phyloP scores from a whole-genome alignment of 1,139 yeast genomes.

The Scheffersomyces lignicola region DNA sequence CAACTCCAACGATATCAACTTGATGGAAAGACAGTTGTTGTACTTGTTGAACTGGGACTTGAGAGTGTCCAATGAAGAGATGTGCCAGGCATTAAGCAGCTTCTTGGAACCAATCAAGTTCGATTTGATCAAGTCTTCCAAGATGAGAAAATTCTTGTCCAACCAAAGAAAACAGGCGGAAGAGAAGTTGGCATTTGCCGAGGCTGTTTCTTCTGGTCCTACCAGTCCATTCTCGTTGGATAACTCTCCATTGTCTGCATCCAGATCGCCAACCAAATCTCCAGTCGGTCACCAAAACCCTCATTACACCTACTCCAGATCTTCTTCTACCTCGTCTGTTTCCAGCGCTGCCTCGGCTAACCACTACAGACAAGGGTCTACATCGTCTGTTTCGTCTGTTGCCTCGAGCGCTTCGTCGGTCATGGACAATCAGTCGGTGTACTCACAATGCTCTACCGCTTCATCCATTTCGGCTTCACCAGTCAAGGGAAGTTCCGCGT shows the following conservation, averaged over 20 bases:
- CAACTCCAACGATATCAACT: slow-evolving; percentile 64
- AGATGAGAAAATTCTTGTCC: slow-evolving; percentile 35
- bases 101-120: slow-evolving; percentile 65
- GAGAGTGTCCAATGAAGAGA: slow-evolving; percentile 53
- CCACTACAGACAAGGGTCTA: slow-evolving; percentile 32
- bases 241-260: slow-evolving; percentile 8
- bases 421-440: slow-evolving; percentile 8
- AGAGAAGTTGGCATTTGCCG: slow-evolving; percentile 10
- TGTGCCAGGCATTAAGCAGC: slow-evolving; percentile 45
- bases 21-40: slow-evolving; percentile 77
- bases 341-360: slow-evolving; percentile 4
- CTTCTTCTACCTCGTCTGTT: slow-evolving; percentile 7
- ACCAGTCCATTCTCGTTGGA: slow-evolving; percentile 8
- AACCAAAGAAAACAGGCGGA: slow-evolving; percentile 22
- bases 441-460: slow-evolving; percentile 4
- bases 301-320: slow-evolving; percentile 8
- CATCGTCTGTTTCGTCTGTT: slow-evolving; percentile 24
- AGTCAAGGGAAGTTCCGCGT: slow-evolving; percentile 6
- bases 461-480: slow-evolving; percentile 4
- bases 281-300: slow-evolving; percentile 8
- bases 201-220: slow-evolving; percentile 8
- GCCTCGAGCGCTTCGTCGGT: slow-evolving; percentile 17
- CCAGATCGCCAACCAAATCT: slow-evolving; percentile 8
- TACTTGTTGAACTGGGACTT: slow-evolving; percentile 72
- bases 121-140: slow-evolving; percentile 48